phyloP scores from a whole-genome alignment of 2,329 filamentous ascomycete genomes.

The Phaeoacremonium minimum region DNA sequence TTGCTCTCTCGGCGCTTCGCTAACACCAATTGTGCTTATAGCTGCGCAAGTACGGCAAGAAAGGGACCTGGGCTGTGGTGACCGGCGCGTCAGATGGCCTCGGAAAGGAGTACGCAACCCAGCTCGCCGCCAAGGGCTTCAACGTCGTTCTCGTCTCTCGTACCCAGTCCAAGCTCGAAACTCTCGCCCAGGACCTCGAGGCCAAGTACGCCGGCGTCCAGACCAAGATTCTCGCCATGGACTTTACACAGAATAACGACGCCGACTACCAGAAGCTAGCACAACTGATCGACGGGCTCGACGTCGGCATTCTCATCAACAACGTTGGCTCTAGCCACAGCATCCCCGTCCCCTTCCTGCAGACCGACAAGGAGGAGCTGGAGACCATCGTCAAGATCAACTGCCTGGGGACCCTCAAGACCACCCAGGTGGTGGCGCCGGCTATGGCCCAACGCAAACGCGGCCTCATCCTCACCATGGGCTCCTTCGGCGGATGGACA shows the following conservation, averaged over 20 bases:
- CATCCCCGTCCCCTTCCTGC: constrained; percentile 84
- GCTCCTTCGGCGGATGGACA: constrained; percentile 88
- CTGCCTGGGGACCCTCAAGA: constrained; percentile 82
- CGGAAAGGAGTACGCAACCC: constrained; percentile 90
- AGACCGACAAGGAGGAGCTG: constrained; percentile 76
- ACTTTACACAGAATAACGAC: constrained; percentile 78
- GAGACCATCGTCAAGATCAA: constrained; percentile 93
- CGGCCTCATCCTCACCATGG: constrained; percentile 94
- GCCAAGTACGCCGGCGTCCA: constrained; percentile 63
- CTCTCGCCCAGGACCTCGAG: constrained; percentile 71
- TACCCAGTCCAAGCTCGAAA: constrained; percentile 84
- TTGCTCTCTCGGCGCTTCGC: no score
- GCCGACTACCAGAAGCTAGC: constrained; percentile 74
- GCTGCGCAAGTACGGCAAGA: constrained; percentile 86
- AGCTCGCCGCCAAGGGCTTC: constrained; percentile 88
- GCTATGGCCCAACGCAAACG: constrained; percentile 79
- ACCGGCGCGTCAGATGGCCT: constrained; percentile 96
- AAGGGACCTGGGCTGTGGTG: constrained; percentile 89
- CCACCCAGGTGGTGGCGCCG: constrained; percentile 80
- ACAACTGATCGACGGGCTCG: constrained; percentile 64
- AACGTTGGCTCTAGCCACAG: constrained; percentile 94
- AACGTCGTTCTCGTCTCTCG: constrained; percentile 93
- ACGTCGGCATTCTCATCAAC: constrained; percentile 87
- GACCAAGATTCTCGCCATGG: constrained; percentile 82
- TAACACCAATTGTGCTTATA: constrained; percentile 26